A percentile compares a stretch with the other conserved stretches of the same genome.
Evolutionary conservation across 1,139 yeast species (phyloP).

Genomic region (Kodamaea suecica): DNA sequence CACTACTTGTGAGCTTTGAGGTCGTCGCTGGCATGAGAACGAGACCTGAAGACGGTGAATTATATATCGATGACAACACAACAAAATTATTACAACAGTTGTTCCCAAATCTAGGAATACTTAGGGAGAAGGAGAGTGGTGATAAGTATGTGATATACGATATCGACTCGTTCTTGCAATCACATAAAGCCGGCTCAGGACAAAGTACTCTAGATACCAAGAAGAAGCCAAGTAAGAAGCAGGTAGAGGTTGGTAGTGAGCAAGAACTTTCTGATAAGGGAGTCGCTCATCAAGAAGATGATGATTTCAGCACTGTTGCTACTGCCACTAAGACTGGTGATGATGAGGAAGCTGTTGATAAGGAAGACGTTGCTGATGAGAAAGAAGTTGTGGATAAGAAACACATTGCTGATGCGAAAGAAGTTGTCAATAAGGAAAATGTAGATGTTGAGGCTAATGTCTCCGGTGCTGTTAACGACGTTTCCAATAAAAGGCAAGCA

Average conservation of each 20-base stretch:
- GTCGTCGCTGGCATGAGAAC: conserved; percentile 1
- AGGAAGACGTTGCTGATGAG: neutral
- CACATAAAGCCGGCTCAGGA: neutral
- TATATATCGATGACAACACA: conserved; percentile 2
- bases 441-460: neutral
- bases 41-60: conserved; percentile 1
- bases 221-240: neutral
- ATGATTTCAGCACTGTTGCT: too few species aligned
- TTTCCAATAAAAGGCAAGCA: too few species aligned
- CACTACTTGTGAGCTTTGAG: neutral
- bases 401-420: neutral
- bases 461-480: too few species aligned
- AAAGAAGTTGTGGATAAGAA: neutral
- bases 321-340: neutral
- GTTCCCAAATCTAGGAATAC: conserved; percentile 1
- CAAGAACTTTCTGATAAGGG: too few species aligned
- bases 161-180: neutral
- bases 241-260: too few species aligned
- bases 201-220: too few species aligned
- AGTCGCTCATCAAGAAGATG: too few species aligned
- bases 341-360: neutral
- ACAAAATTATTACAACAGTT: neutral
- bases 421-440: neutral
- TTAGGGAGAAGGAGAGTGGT: neutral
- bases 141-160: conserved; percentile 1